A percentile compares a stretch with the other conserved stretches of the same genome.
These are phyloP conservation scores for Puccinia horiana DNA, from an alignment of 1,284 basidiomycete species.

Conservation along the genomic window DNA sequence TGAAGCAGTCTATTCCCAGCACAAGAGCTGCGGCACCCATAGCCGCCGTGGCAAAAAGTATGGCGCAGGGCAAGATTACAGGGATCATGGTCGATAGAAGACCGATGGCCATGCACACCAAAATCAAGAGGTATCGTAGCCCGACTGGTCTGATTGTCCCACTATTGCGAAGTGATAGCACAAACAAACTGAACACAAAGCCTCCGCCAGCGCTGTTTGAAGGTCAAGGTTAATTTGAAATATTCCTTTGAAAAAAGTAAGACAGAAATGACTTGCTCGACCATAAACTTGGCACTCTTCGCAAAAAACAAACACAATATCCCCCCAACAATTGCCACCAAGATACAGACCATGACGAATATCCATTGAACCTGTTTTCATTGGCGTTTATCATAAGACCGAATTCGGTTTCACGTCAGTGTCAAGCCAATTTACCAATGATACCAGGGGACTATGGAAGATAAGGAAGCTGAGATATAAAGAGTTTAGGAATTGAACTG, in stretches of 20 bases:
- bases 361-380: constrained; percentile 35
- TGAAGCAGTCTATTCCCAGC: constrained; percentile 45
- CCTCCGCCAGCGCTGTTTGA: constrained; percentile 31
- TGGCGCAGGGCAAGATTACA: constrained; percentile 12
- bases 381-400: too few relatives aligned
- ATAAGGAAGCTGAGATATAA: background rate
- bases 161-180: constrained; percentile 33
- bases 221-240: background rate
- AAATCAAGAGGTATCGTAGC: constrained; percentile 38
- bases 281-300: constrained; percentile 35
- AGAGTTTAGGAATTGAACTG: background rate
- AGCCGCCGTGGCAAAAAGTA: constrained; percentile 34
- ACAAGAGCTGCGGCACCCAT: constrained; percentile 45
- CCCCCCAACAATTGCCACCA: constrained; percentile 30
- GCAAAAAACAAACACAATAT: constrained; percentile 29
- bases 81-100: constrained; percentile 37
- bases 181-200: constrained; percentile 26
- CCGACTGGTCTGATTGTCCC: constrained; percentile 18
- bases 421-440: background rate
- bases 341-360: constrained; percentile 30
- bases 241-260: background rate
- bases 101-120: constrained; percentile 23
- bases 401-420: too few relatives aligned
- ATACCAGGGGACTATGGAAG: background rate
- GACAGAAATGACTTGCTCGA: constrained; percentile 9